Evolutionary conservation across 2,329 filamentous ascomycete genomes (phyloP).

Genomic region (Cercospora sesami): DNA sequence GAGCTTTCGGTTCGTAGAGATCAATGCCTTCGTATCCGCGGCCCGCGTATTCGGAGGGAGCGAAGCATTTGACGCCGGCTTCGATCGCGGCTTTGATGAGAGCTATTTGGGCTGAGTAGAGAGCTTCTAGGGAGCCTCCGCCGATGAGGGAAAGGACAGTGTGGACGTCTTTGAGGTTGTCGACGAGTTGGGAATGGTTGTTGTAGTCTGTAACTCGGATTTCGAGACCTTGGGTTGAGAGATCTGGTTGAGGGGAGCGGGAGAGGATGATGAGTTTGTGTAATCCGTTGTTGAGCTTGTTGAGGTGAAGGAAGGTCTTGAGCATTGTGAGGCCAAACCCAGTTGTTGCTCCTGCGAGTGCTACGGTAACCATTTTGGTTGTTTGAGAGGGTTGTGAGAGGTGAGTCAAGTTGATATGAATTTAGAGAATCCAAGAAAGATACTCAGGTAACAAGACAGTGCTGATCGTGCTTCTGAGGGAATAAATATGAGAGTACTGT

Average conservation of each 20-base stretch:
- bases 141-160: constrained; percentile 37
- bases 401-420: neutral
- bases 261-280: constrained; percentile 35
- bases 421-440: too few species aligned
- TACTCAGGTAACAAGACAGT: too few species aligned
- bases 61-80: constrained; percentile 61
- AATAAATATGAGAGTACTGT: neutral
- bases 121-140: constrained; percentile 15
- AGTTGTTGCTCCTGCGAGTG: constrained; percentile 34
- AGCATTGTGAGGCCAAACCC: constrained; percentile 38
- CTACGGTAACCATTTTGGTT: constrained; percentile 31
- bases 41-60: constrained; percentile 58
- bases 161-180: constrained; percentile 33
- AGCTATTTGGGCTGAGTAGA: constrained; percentile 45
- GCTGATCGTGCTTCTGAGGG: neutral
- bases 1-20: constrained; percentile 30
- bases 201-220: constrained; percentile 34
- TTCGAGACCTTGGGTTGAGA: constrained; percentile 26
- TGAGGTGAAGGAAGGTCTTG: constrained; percentile 28
- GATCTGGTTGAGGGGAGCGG: constrained; percentile 29
- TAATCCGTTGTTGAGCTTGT: constrained; percentile 13
- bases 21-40: constrained; percentile 31
- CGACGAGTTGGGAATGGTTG: constrained; percentile 27
- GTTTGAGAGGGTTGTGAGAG: too few species aligned
- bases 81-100: constrained; percentile 59